Conservation (phyloP, 345 rosid species). For the Populus simonii region DNA sequence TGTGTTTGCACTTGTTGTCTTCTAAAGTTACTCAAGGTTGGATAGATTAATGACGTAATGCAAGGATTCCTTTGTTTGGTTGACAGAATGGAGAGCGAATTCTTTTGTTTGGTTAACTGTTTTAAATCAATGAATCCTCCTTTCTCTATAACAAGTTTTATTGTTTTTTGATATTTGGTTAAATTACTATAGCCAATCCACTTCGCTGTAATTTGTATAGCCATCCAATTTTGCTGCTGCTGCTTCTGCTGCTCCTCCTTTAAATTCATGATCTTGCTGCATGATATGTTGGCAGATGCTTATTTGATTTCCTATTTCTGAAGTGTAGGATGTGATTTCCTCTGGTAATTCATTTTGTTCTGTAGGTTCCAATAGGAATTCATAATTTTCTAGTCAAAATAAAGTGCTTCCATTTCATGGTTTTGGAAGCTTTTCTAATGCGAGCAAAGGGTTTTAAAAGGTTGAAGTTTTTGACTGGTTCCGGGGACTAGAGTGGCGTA, state of each 20-base stretch:
- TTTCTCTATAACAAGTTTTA: background rate
- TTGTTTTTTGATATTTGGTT: no score
- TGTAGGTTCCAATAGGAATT: conserved; percentile 6
- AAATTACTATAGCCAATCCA: background rate
- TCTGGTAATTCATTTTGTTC: background rate
- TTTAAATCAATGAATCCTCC: background rate
- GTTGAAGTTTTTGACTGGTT: background rate
- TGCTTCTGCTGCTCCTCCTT: background rate
- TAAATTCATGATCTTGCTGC: background rate
- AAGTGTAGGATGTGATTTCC: background rate
- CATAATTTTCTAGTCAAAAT: background rate
- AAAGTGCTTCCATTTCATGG: background rate
- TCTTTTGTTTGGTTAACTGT: background rate
- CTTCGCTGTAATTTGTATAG: background rate
- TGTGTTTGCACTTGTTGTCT: background rate
- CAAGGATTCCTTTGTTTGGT: background rate
- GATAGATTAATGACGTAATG: background rate
- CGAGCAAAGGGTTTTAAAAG: background rate
- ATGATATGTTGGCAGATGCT: background rate
- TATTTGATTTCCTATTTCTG: background rate
- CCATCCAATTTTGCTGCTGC: background rate
- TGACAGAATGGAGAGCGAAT: background rate
- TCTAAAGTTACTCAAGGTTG: background rate
- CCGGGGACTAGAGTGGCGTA: background rate
- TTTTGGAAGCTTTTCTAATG: background rate